These are phyloP conservation scores for Colletotrichum chlorophyti DNA, from an alignment of 2,329 filamentous ascomycete genomes.

Conservation along the genomic window DNA sequence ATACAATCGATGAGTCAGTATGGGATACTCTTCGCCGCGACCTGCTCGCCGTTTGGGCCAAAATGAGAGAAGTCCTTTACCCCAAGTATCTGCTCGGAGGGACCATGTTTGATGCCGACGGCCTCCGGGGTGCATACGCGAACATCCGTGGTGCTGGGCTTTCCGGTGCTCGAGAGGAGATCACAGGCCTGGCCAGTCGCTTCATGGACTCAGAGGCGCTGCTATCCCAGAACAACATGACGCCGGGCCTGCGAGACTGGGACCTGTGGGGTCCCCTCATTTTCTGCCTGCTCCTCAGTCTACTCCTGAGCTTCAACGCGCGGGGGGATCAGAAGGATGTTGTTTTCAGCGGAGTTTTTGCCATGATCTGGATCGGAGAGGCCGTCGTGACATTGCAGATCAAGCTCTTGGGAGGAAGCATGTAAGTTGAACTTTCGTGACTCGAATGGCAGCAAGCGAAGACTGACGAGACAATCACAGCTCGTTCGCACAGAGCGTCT, in stretches of 20 bases:
- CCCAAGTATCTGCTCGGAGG: constrained; percentile 88
- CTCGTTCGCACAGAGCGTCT: constrained; percentile 96
- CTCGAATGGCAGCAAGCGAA: neutral
- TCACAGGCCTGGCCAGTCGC: constrained; percentile 65
- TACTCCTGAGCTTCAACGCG: constrained; percentile 86
- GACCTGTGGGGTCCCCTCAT: constrained; percentile 97
- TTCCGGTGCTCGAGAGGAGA: constrained; percentile 66
- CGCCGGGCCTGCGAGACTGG: constrained; percentile 91
- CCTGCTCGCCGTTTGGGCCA: constrained; percentile 92
- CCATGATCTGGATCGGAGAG: constrained; percentile 95
- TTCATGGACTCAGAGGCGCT: constrained; percentile 70
- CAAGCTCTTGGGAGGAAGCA: constrained; percentile 93
- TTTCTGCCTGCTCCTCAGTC: constrained; percentile 87
- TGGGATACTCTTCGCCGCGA: constrained; percentile 97
- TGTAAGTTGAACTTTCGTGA: too few relatives aligned
- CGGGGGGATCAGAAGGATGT: constrained; percentile 80
- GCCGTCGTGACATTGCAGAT: constrained; percentile 98
- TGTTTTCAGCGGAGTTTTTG: constrained; percentile 96
- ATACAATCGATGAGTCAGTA: constrained; percentile 96
- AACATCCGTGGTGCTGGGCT: constrained; percentile 66
- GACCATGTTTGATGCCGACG: constrained; percentile 65
- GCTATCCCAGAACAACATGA: constrained; percentile 74
- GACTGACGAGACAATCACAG: constrained; percentile 53
- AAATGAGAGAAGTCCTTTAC: constrained; percentile 96
- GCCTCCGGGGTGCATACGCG: constrained; percentile 67